Evolutionary conservation across 108 stramenopile species (phyloP), one percentile per base, ranked within the genome.

Genomic region (Fistulifera pelliculosa): DNA sequence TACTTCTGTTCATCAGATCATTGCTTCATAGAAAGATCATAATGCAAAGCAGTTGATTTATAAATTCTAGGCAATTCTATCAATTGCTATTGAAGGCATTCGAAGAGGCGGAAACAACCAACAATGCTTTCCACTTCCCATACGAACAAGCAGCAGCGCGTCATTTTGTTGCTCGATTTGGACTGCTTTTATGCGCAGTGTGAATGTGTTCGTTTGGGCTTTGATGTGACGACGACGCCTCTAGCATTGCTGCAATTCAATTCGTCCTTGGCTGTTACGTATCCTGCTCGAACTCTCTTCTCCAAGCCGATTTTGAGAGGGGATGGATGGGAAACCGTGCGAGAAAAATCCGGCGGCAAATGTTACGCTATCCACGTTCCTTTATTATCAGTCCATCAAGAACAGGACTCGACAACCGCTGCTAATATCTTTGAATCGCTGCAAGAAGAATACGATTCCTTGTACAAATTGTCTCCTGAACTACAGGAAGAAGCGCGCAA

Each of bases 171-270:
- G 44, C 74, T 92, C 8, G 90, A 92, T 64, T 73, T 92, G 81
- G 90, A 92, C 63, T 87, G 85, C 50, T 92, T 92, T 60, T 92
- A 92, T 61, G 90, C 90, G 24, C 85, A 87, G 62, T 87, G 85
- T 58, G 90, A 92, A 62, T 69, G 72, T 0, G 77, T 92, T 13
- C 83, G 90, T 8, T 58, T 92, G 47, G 81, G 81, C 16, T 64
- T 85, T 31, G 63, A 67, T 21, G 56, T 27, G 28, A 47, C 60
- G 38, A 60, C 60, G 5, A 54, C 70, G 2, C 66, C 73, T 0
- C 51, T 87, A 38, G 78, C 76, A 25, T 62, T 87, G 64, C 48
- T 91, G 35, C 83, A 84, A 58, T 87, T 85, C 85, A 83, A 85
- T 58, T 85, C 83, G 0, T 77, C 69, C 13, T 56, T 92, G 57